Conservation (phyloP, 2,329 filamentous ascomycete genomes). For the Cyphellophora europaea region DNA sequence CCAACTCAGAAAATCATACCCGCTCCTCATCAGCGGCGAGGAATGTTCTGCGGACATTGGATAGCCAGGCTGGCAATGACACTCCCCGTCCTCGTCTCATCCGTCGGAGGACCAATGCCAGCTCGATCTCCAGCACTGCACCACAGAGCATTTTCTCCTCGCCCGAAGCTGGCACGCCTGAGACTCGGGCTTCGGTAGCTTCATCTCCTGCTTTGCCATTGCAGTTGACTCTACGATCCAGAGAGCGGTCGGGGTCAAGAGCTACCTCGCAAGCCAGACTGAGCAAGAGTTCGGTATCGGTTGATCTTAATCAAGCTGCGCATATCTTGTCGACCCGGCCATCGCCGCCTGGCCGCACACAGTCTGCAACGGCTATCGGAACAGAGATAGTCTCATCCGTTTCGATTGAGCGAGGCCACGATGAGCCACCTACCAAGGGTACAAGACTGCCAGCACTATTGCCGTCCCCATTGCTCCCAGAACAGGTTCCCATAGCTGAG, state of each 20-base stretch:
- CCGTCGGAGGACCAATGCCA: conserved; percentile 7
- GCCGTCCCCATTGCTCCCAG: no score
- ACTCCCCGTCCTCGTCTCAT: conserved; percentile 2
- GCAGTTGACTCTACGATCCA: background rate
- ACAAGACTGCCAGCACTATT: no score
- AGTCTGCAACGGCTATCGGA: no score
- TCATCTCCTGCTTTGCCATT: background rate
- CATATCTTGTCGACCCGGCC: no score
- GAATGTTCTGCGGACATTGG: background rate
- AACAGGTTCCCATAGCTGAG: no score
- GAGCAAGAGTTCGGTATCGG: no score
- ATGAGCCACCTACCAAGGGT: no score
- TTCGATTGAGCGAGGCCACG: no score
- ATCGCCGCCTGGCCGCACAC: no score
- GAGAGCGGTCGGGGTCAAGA: background rate
- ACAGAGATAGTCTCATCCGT: no score
- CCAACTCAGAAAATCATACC: background rate
- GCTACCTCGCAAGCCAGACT: no score
- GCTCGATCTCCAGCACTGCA: conserved; percentile 6
- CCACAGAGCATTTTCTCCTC: background rate
- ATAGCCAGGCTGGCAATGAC: background rate
- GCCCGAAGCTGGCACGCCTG: background rate
- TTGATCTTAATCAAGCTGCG: no score
- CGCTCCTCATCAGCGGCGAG: background rate
- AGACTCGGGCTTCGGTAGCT: background rate